Conservation (phyloP, 495 filamentous ascomycete genomes). For the Penicillium cinerascens region DNA sequence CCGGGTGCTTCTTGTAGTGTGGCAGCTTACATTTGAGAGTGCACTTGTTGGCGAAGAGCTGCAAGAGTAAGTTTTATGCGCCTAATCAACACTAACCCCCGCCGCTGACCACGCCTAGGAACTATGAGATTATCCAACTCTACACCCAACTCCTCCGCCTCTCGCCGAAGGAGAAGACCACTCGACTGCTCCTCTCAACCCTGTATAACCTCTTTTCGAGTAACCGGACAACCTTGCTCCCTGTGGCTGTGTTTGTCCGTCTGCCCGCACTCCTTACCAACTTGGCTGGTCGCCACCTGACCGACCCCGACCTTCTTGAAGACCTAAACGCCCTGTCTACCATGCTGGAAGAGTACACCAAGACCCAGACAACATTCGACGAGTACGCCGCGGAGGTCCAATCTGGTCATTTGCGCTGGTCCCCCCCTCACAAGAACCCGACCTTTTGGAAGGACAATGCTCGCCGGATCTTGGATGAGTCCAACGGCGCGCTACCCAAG, state of each 20-base stretch:
- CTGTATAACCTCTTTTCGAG: constrained; percentile 74
- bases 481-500: constrained; percentile 72
- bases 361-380: constrained; percentile 95
- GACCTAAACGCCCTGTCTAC: constrained; percentile 73
- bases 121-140: constrained; percentile 87
- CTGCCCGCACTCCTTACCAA: constrained; percentile 79
- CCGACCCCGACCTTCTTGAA: constrained; percentile 84
- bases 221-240: constrained; percentile 76
- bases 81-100: not conserved
- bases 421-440: constrained; percentile 84
- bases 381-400: constrained; percentile 89
- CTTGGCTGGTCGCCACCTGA: constrained; percentile 75
- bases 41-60: constrained; percentile 78
- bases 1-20: constrained; percentile 85
- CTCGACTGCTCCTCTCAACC: constrained; percentile 83
- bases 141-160: constrained; percentile 86
- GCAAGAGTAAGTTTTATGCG: constrained; percentile 60
- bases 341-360: constrained; percentile 88
- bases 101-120: constrained; percentile 46
- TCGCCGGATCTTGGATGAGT: constrained; percentile 81
- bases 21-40: constrained; percentile 95
- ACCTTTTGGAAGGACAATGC: constrained; percentile 96
- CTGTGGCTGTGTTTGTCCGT: constrained; percentile 74
- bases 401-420: constrained; percentile 90
- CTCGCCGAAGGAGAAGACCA: constrained; percentile 97